Conservation (phyloP, 2,329 filamentous ascomycete genomes). For the Cladosporium sp. region DNA sequence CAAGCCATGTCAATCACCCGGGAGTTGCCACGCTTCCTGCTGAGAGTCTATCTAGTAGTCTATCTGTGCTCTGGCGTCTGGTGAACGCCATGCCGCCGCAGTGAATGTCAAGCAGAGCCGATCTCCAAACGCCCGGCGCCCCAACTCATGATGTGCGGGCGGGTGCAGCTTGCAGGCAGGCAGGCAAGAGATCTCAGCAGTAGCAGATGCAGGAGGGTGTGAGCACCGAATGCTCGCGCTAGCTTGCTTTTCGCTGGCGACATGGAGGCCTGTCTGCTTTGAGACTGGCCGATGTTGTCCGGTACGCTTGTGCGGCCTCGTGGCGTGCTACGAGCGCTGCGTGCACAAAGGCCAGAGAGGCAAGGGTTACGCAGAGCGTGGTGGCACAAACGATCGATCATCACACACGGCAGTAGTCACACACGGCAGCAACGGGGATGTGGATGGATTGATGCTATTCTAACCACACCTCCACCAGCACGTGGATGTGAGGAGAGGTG, state of each 20-base stretch:
- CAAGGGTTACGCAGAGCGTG: neutral
- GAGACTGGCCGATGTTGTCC: slow-evolving; percentile 18
- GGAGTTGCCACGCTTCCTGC: slow-evolving; percentile 1
- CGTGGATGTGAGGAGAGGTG: slow-evolving; percentile 17
- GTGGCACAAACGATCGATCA: neutral
- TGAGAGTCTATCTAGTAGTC: neutral
- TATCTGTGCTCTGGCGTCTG: slow-evolving; percentile 3
- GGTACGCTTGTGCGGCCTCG: slow-evolving; percentile 18
- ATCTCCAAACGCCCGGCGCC: slow-evolving; percentile 16
- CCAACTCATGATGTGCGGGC: neutral
- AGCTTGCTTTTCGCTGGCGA: slow-evolving; percentile 10
- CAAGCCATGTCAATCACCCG: slow-evolving; percentile 13
- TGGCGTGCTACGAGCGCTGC: slow-evolving; percentile 14
- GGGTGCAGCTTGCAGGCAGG: slow-evolving; percentile 7
- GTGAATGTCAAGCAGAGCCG: slow-evolving; percentile 5
- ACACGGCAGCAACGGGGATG: neutral
- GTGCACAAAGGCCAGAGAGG: neutral
- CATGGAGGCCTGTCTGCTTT: slow-evolving; percentile 8
- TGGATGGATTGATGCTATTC: neutral
- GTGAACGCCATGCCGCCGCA: slow-evolving; percentile 7
- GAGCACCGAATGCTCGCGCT: neutral
- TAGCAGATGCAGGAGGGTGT: neutral
- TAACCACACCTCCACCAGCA: slow-evolving; percentile 1
- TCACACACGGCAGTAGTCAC: slow-evolving; percentile 3
- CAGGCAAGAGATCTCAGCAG: neutral